A percentile compares a stretch with the other conserved stretches of the same genome.
These are phyloP conservation scores for Sugiyamaella neomexicana DNA, from an alignment of 1,139 yeast species.

Conservation along the genomic window DNA sequence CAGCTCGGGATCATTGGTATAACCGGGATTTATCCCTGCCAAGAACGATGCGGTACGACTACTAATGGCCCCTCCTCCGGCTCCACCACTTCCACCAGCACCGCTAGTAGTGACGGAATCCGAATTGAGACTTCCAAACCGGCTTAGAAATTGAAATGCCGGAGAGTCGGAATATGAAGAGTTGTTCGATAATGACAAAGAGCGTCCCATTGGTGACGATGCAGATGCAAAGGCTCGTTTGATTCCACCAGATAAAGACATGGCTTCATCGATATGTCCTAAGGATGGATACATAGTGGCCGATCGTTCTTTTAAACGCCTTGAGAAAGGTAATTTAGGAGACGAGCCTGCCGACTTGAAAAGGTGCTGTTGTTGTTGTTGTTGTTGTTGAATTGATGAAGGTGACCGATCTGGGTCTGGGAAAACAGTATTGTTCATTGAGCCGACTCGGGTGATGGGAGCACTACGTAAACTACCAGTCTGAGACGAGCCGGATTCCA, in stretches of 20 bases:
- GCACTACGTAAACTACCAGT: slow-evolving; percentile 15
- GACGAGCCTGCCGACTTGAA: slow-evolving; percentile 10
- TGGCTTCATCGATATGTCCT: slow-evolving; percentile 18
- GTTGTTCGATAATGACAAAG: slow-evolving; percentile 25
- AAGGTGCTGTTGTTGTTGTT: not conserved
- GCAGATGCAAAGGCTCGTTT: slow-evolving; percentile 7
- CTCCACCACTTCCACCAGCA: slow-evolving; percentile 18
- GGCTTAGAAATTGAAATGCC: slow-evolving; percentile 44
- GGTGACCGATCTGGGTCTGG: slow-evolving; percentile 14
- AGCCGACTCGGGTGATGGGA: slow-evolving; percentile 11
- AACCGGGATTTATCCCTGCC: not conserved
- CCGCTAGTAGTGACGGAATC: slow-evolving; percentile 21
- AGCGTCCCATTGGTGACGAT: slow-evolving; percentile 20
- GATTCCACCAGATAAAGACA: slow-evolving; percentile 1
- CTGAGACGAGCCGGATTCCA: slow-evolving; percentile 20
- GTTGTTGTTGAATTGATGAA: not conserved
- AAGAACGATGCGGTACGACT: slow-evolving; percentile 14
- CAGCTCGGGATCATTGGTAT: slow-evolving; percentile 43
- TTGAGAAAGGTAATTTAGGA: slow-evolving; percentile 24
- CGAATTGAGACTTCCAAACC: slow-evolving; percentile 40
- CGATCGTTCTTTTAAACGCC: slow-evolving; percentile 28
- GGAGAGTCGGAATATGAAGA: slow-evolving; percentile 39
- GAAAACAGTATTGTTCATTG: slow-evolving; percentile 8
- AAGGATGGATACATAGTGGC: slow-evolving; percentile 28
- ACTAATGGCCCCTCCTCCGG: slow-evolving; percentile 17